Conservation (phyloP, 495 filamentous ascomycete species). For the Penicillium cinerascens region DNA sequence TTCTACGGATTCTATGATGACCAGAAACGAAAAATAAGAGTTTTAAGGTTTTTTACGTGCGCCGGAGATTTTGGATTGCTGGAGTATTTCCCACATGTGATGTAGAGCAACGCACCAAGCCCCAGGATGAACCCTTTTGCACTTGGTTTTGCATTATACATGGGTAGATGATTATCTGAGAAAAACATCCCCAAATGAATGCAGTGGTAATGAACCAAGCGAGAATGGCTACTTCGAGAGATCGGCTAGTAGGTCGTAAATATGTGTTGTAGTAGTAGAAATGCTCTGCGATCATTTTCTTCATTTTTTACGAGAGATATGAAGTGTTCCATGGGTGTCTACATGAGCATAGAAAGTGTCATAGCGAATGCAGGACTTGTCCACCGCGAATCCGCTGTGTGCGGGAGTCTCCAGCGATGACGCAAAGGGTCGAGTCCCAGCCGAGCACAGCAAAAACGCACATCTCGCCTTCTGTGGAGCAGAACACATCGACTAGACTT, state of each 20-base stretch:
- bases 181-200: conserved; percentile 4
- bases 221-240: neutral
- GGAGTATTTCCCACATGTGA: conserved; percentile 11
- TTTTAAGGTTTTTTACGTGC: conserved; percentile 9
- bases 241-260: neutral
- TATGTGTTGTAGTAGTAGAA: neutral
- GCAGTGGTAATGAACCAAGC: conserved; percentile 1
- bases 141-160: neutral
- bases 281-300: neutral
- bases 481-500: neutral
- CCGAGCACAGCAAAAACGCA: neutral
- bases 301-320: neutral
- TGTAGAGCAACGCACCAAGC: conserved; percentile 16
- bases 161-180: conserved; percentile 3
- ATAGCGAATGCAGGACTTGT: neutral
- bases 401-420: conserved; percentile 8
- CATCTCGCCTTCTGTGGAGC: neutral
- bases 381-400: neutral
- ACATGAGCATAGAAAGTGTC: neutral
- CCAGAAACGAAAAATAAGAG: conserved; percentile 27
- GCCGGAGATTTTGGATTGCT: conserved; percentile 19
- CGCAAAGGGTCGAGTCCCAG: conserved; percentile 10
- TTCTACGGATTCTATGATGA: conserved; percentile 26
- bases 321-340: neutral
- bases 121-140: conserved; percentile 3